Conservation (phyloP, 371 early-diverging fungal species). For the Blyttiomyces sp. region DNA sequence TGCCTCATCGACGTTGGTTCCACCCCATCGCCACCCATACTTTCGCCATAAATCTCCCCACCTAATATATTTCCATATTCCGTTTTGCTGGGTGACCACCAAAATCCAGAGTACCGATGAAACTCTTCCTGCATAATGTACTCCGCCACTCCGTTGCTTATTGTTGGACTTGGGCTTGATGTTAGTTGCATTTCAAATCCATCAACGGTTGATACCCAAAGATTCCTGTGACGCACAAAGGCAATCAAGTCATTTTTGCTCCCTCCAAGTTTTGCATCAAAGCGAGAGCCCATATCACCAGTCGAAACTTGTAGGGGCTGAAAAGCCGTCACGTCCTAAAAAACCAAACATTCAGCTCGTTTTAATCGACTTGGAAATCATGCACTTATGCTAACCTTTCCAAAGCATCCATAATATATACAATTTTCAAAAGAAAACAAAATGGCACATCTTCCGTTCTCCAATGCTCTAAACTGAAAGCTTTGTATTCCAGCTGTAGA, state of each 20-base stretch:
- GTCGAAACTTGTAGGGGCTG: conserved; percentile 5
- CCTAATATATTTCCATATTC: not conserved
- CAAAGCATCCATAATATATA: conserved; percentile 23
- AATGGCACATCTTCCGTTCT: conserved; percentile 1
- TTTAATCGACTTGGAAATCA: not conserved
- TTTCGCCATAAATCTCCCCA: too few species aligned
- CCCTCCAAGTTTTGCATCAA: conserved; percentile 66
- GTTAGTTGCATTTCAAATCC: conserved; percentile 66
- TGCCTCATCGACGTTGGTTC: not conserved
- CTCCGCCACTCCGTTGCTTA: conserved; percentile 66
- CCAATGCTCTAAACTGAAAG: not conserved
- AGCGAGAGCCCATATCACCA: conserved; percentile 17
- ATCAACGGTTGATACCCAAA: conserved; percentile 58
- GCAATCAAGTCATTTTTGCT: conserved; percentile 47
- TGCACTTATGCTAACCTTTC: conserved; percentile 5
- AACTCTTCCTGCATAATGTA: conserved; percentile 83
- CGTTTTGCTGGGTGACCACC: conserved; percentile 60
- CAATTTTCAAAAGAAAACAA: conserved; percentile 26
- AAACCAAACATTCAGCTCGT: not conserved
- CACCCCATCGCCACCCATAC: too few species aligned
- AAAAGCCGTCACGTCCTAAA: conserved; percentile 18
- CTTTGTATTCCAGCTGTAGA: conserved; percentile 18
- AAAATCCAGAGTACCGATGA: conserved; percentile 65
- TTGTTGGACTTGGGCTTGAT: conserved; percentile 39
- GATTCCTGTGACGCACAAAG: conserved; percentile 61